Evolutionary conservation across 2,329 filamentous ascomycete species (phyloP).

Genomic region (Colletotrichum musae): DNA sequence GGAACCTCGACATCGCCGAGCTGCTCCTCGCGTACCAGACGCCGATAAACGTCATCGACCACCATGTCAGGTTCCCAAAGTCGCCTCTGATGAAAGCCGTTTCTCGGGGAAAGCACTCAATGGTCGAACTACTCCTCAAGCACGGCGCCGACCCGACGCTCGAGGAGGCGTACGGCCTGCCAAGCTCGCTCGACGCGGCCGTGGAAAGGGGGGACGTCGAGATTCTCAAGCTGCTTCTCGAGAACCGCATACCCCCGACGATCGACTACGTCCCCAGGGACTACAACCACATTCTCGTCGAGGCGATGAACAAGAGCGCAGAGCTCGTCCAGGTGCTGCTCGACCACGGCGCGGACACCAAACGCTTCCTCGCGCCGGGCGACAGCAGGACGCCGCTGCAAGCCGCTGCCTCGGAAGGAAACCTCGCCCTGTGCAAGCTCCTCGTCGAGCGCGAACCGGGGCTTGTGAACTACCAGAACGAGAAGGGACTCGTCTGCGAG

Average conservation of each 20-base stretch:
- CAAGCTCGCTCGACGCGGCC: slow-evolving; percentile 38
- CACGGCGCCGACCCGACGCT: slow-evolving; percentile 45
- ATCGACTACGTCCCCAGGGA: slow-evolving; percentile 38
- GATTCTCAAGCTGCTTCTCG: slow-evolving; percentile 41
- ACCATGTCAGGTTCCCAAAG: slow-evolving; percentile 10
- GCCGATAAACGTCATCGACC: slow-evolving; percentile 31
- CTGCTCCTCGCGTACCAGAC: slow-evolving; percentile 34
- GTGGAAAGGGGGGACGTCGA: slow-evolving; percentile 5
- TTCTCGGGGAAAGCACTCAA: slow-evolving; percentile 19
- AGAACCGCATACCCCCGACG: slow-evolving; percentile 38
- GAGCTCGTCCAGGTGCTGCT: slow-evolving; percentile 42
- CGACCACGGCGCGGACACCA: slow-evolving; percentile 43
- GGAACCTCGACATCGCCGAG: slow-evolving; percentile 31
- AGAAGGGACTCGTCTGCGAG: slow-evolving; percentile 35
- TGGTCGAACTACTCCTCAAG: slow-evolving; percentile 43
- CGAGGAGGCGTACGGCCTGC: slow-evolving; percentile 42
- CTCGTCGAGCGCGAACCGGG: slow-evolving; percentile 43
- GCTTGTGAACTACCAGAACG: slow-evolving; percentile 41
- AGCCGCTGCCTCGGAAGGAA: slow-evolving; percentile 38
- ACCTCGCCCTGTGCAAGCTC: slow-evolving; percentile 39
- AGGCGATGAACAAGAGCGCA: slow-evolving; percentile 26
- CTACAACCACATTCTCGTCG: slow-evolving; percentile 33
- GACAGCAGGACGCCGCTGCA: slow-evolving; percentile 40
- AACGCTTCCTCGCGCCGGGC: slow-evolving; percentile 21
- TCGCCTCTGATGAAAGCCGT: slow-evolving; percentile 33